Evolutionary conservation across 177 flowering plant species (phyloP).

Genomic region (Tripterygium wilfordii): DNA sequence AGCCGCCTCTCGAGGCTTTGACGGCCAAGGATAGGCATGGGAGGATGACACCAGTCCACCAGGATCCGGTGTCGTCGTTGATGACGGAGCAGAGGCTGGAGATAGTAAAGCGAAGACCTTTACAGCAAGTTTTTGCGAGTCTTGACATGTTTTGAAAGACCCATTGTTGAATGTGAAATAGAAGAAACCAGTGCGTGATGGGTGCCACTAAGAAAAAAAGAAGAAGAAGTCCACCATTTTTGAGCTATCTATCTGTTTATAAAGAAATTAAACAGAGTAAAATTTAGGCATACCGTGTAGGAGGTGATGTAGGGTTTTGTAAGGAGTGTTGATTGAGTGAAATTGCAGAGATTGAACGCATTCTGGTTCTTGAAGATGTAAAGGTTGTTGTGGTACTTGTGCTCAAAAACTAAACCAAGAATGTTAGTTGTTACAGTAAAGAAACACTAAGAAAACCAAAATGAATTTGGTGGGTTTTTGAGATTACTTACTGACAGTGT

Average conservation of each 20-base stretch:
- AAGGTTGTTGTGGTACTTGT: constrained; percentile 54
- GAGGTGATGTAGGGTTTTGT: constrained; percentile 48
- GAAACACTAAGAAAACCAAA: background rate
- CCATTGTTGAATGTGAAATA: constrained; percentile 84
- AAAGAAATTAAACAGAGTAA: background rate
- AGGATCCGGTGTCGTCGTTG: constrained; percentile 39
- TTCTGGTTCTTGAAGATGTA: constrained; percentile 69
- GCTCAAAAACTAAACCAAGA: constrained; percentile 86
- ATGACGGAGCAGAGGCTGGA: constrained; percentile 14
- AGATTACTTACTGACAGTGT: constrained; percentile 63
- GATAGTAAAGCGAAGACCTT: constrained; percentile 30
- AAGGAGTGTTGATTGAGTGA: constrained; percentile 73
- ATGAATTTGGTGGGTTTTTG: background rate
- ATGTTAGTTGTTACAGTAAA: no score
- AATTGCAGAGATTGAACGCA: constrained; percentile 75
- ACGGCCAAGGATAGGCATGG: constrained; percentile 60
- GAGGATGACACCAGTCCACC: constrained; percentile 61
- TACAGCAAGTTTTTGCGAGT: constrained; percentile 57
- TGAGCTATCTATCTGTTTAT: background rate
- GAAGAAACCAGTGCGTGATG: constrained; percentile 67
- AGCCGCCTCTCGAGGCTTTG: constrained; percentile 28
- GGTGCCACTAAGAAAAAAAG: no score
- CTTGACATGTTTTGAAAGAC: constrained; percentile 42
- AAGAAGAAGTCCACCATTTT: no score
- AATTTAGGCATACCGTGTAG: constrained; percentile 72